Percentiles rank a stretch among this genome's conserved stretches.
Evolutionary conservation across 2,329 filamentous ascomycete species (phyloP).

Genomic region (Whalleya microplaca): DNA sequence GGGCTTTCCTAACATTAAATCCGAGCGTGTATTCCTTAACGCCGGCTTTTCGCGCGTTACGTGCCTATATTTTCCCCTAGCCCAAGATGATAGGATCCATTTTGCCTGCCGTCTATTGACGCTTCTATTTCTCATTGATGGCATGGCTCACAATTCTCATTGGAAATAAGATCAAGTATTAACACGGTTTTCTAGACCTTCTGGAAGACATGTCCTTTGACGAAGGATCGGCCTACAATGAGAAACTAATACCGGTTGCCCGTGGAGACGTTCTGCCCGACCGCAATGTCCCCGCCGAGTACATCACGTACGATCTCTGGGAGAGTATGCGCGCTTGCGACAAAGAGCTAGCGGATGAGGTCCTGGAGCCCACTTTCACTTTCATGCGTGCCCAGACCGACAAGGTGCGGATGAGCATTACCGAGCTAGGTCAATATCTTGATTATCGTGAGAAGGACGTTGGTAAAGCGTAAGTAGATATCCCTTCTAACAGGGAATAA

Average conservation of each 20-base stretch:
- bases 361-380: conserved; percentile 40
- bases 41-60: conserved; percentile 42
- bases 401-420: conserved; percentile 19
- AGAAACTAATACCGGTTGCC: conserved; percentile 41
- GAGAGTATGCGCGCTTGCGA: conserved; percentile 41
- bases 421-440: conserved; percentile 37
- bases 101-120: conserved; percentile 45
- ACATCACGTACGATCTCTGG: conserved; percentile 43
- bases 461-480: conserved; percentile 38
- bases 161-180: neutral
- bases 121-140: conserved; percentile 47
- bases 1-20: conserved; percentile 39
- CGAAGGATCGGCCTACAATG: conserved; percentile 43
- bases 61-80: conserved; percentile 43
- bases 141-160: conserved; percentile 27
- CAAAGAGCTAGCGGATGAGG: conserved; percentile 35
- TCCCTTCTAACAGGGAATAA: neutral
- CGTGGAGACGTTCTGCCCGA: conserved; percentile 39
- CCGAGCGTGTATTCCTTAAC: conserved; percentile 37
- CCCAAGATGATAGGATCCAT: conserved; percentile 43
- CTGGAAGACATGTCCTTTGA: conserved; percentile 47
- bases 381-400: conserved; percentile 46
- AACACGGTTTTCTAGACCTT: conserved; percentile 34
- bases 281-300: conserved; percentile 37
- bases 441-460: conserved; percentile 42